These are phyloP conservation scores for Colletotrichum zoysiae DNA, from an alignment of 2,329 filamentous ascomycete genomes.

Conservation along the genomic window DNA sequence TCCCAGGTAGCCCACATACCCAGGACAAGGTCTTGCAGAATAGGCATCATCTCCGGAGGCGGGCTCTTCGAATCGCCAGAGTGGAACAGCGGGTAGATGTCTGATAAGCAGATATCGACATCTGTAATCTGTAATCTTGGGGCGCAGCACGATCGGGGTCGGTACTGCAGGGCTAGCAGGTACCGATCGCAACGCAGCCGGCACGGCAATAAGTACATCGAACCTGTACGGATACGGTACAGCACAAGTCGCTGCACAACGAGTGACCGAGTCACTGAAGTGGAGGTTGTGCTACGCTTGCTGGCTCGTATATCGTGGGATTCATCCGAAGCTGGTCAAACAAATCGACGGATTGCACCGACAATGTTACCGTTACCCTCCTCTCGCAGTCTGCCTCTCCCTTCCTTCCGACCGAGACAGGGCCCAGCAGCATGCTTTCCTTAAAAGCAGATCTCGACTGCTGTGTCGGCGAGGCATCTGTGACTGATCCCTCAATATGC, in stretches of 20 bases:
- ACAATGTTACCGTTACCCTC: not conserved
- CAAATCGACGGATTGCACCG: not conserved
- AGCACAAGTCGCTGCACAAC: not conserved
- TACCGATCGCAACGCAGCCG: not conserved
- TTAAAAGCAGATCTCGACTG: not conserved
- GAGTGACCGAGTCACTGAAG: not conserved
- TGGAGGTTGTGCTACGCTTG: not conserved
- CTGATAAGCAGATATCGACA: slow-evolving; percentile 18
- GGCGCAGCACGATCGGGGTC: slow-evolving; percentile 3
- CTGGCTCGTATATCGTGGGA: not conserved
- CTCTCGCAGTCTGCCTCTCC: not conserved
- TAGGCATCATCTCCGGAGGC: slow-evolving; percentile 31
- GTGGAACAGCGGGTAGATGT: slow-evolving; percentile 12
- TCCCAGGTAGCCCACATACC: slow-evolving; percentile 13
- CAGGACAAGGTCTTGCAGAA: slow-evolving; percentile 17
- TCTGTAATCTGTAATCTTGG: slow-evolving; percentile 8
- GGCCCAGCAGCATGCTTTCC: not conserved
- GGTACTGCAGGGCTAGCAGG: not conserved
- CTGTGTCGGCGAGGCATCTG: not conserved
- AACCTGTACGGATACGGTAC: not conserved
- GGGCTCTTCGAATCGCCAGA: slow-evolving; percentile 16
- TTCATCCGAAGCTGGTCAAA: not conserved
- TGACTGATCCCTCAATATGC: not conserved
- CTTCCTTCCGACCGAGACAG: not conserved
- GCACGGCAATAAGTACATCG: not conserved